Evolutionary conservation across 257 asterid species (phyloP).

Genomic region (Solanum megistacrolobum): DNA sequence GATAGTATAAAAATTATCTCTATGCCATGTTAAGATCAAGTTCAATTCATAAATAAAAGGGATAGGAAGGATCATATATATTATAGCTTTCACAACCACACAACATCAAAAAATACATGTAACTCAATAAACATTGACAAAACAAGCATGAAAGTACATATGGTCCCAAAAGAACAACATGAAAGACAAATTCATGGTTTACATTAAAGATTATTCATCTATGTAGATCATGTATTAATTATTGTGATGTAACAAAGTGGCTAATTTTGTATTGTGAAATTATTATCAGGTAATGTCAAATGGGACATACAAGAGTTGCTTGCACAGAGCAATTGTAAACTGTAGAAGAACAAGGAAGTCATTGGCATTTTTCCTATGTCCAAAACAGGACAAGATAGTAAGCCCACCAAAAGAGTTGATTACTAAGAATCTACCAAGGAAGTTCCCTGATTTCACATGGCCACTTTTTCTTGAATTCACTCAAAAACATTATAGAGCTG

Average conservation of each 20-base stretch:
- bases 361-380: constrained; percentile 70
- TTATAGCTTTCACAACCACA: neutral
- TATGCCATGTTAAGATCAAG: neutral
- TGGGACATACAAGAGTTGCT: constrained; percentile 74
- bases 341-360: constrained; percentile 40
- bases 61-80: neutral
- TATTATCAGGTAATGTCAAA: constrained; percentile 58
- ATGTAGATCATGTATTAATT: neutral
- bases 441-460: constrained; percentile 76
- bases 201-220: neutral
- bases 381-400: constrained; percentile 43
- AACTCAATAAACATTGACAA: neutral
- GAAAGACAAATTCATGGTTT: neutral
- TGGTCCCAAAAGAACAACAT: neutral
- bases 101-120: neutral
- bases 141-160: neutral
- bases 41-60: neutral
- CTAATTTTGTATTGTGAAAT: neutral
- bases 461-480: constrained; percentile 54
- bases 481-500: constrained; percentile 73
- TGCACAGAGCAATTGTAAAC: constrained; percentile 76
- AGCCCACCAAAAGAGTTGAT: constrained; percentile 48
- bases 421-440: constrained; percentile 25
- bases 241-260: neutral
- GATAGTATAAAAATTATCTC: neutral